Conservation (phyloP, 2,329 filamentous ascomycete genomes). For the Cytospora paraplurivora region DNA sequence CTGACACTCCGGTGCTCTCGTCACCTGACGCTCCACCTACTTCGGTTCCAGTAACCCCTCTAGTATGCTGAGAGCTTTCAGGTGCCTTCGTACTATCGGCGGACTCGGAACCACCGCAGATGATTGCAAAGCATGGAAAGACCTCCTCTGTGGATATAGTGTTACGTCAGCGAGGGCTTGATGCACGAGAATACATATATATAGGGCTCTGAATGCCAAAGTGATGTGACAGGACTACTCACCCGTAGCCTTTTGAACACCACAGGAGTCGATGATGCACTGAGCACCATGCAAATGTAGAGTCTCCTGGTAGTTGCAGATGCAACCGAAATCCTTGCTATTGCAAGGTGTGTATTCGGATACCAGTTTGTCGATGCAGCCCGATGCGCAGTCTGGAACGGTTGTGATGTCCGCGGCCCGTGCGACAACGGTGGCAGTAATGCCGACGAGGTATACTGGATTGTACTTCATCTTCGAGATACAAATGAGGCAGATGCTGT, state of each 20-base stretch:
- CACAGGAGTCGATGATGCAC: background rate
- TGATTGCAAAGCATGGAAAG: background rate
- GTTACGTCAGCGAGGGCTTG: background rate
- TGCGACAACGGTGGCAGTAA: background rate
- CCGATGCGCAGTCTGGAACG: background rate
- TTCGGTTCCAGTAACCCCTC: no score
- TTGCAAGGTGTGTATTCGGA: background rate
- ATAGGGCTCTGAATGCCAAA: background rate
- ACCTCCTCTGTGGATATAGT: background rate
- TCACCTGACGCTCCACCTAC: no score
- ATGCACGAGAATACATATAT: background rate
- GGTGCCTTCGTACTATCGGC: no score
- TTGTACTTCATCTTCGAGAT: background rate
- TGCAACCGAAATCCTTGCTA: background rate
- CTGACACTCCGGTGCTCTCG: no score
- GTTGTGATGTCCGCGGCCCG: background rate
- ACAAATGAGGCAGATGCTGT: background rate
- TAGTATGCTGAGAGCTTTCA: no score
- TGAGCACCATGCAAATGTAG: background rate
- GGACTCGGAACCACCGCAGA: background rate
- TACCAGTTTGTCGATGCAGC: background rate
- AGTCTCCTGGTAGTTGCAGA: background rate
- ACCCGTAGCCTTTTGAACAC: background rate
- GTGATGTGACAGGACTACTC: background rate
- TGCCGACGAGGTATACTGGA: background rate